These are phyloP conservation scores for Cephalotrichum gorgonifer DNA, from an alignment of 2,329 filamentous ascomycete species.

Conservation along the genomic window DNA sequence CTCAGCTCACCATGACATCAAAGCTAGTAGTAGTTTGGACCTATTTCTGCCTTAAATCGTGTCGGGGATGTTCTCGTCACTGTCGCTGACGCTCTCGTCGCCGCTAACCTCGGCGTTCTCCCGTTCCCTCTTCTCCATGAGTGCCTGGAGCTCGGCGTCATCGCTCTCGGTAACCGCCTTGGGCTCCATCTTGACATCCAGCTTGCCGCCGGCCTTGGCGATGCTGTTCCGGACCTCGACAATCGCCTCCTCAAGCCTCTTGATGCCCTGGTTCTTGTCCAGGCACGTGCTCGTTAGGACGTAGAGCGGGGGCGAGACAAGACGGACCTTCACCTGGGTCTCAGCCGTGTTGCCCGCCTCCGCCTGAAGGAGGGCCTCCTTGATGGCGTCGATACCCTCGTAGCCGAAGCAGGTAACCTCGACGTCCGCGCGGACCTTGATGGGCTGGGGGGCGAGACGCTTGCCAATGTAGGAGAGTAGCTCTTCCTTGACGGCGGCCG, in stretches of 20 bases:
- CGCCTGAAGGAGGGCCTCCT: slow-evolving; percentile 79
- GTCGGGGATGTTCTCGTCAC: slow-evolving; percentile 64
- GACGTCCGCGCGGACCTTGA: slow-evolving; percentile 95
- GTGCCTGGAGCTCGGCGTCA: slow-evolving; percentile 88
- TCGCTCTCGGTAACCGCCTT: slow-evolving; percentile 99
- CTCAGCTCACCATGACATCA: not conserved
- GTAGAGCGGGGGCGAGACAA: slow-evolving; percentile 95
- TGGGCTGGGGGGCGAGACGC: slow-evolving; percentile 94
- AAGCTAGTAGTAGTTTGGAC: not conserved
- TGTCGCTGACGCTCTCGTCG: slow-evolving; percentile 91
- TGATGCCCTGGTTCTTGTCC: slow-evolving; percentile 82
- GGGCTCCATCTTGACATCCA: slow-evolving; percentile 93
- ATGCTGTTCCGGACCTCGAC: slow-evolving; percentile 77
- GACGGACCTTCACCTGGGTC: slow-evolving; percentile 93
- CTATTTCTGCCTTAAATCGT: slow-evolving; percentile 21
- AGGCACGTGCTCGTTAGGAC: slow-evolving; percentile 92
- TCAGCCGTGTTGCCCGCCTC: slow-evolving; percentile 88
- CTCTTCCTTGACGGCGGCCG: slow-evolving; percentile 75
- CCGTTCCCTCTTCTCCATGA: slow-evolving; percentile 98
- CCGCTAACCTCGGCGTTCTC: slow-evolving; percentile 98
- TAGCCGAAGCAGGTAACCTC: slow-evolving; percentile 94
- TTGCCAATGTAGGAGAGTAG: slow-evolving; percentile 94
- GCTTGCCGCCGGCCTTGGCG: slow-evolving; percentile 63
- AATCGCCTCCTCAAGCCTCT: slow-evolving; percentile 79
- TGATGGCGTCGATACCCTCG: slow-evolving; percentile 97